phyloP scores from a whole-genome alignment of 345 rosid genomes.

The Reutealis trisperma region DNA sequence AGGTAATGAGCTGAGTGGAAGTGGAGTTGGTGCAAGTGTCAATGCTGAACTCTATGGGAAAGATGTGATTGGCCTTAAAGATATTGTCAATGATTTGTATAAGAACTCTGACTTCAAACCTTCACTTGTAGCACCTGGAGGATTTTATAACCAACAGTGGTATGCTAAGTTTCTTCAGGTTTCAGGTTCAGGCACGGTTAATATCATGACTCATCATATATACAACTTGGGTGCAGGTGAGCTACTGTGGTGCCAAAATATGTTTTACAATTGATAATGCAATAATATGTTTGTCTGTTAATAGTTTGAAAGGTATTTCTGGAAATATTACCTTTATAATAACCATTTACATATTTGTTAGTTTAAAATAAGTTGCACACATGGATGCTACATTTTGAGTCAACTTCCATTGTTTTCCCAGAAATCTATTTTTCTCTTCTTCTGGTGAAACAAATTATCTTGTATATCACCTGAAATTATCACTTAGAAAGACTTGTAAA shows the following conservation, averaged over 20 bases:
- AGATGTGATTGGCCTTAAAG: slow-evolving; percentile 63
- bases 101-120: slow-evolving; percentile 58
- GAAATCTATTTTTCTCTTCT: not conserved
- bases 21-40: slow-evolving; percentile 78
- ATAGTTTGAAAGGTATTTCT: not conserved
- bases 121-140: slow-evolving; percentile 81
- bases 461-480: not conserved
- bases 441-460: not conserved
- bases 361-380: not conserved
- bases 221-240: slow-evolving; percentile 94
- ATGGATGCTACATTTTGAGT: not conserved
- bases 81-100: slow-evolving; percentile 57
- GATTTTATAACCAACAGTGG: slow-evolving; percentile 78
- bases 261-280: not conserved
- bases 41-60: slow-evolving; percentile 73
- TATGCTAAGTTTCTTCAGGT: slow-evolving; percentile 67
- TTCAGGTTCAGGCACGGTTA: slow-evolving; percentile 64
- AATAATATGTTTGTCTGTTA: not conserved
- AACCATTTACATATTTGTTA: not conserved
- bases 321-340: not conserved
- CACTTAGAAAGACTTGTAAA: not conserved
- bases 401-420: not conserved
- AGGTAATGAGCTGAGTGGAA: slow-evolving; percentile 96
- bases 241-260: slow-evolving; percentile 2
- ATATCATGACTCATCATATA: slow-evolving; percentile 80